These are phyloP conservation scores for Fusarium musae DNA, from an alignment of 2,329 filamentous ascomycete genomes.

Conservation along the genomic window DNA sequence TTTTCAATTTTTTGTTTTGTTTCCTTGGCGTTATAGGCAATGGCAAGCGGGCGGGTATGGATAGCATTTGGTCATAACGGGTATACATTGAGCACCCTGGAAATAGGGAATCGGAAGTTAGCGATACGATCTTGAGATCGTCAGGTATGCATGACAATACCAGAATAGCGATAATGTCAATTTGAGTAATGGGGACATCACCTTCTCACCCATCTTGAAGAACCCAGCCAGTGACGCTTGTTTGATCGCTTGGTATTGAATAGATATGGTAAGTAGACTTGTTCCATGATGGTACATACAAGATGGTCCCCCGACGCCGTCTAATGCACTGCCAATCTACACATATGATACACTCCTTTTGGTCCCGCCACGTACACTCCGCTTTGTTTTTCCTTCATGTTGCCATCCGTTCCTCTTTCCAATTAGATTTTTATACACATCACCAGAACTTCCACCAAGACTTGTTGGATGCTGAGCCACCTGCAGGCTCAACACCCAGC, in stretches of 20 bases:
- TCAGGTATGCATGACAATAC: conserved; percentile 25
- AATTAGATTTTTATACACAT: conserved; percentile 35
- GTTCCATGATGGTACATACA: conserved; percentile 49
- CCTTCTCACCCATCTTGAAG: not conserved
- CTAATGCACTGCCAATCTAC: conserved; percentile 59
- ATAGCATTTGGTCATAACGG: conserved; percentile 28
- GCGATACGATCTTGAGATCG: conserved; percentile 22
- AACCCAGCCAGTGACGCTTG: not conserved
- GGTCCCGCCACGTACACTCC: conserved; percentile 32
- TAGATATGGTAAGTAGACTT: conserved; percentile 46
- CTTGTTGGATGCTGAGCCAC: conserved; percentile 55
- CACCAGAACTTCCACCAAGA: conserved; percentile 62
- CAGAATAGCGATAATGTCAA: conserved; percentile 30
- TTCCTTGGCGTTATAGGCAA: conserved; percentile 22
- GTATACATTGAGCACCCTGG: conserved; percentile 5
- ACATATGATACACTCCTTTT: conserved; percentile 55
- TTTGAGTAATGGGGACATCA: conserved; percentile 20
- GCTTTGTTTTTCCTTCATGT: conserved; percentile 19
- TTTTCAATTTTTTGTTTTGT: conserved; percentile 8
- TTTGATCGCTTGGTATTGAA: conserved; percentile 45
- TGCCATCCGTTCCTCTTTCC: conserved; percentile 16
- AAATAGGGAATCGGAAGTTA: conserved; percentile 21
- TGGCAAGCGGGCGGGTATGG: conserved; percentile 32
- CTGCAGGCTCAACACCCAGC: conserved; percentile 54
- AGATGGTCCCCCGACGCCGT: conserved; percentile 55